Evolutionary conservation across 352 stramenopile species (phyloP).

Genomic region (Sclerospora graminicola): DNA sequence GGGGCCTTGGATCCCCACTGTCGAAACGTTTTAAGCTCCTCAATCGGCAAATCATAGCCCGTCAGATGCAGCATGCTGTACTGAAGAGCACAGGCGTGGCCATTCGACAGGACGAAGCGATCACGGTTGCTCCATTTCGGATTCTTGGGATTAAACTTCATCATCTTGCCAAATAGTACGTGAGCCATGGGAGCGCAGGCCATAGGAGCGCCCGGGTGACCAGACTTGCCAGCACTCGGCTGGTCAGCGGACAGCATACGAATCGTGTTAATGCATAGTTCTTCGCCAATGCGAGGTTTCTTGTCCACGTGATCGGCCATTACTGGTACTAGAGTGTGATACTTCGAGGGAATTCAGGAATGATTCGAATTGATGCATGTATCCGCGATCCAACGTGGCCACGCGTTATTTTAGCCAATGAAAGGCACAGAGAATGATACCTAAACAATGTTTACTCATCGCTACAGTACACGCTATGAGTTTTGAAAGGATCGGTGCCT

Average conservation of each 20-base stretch:
- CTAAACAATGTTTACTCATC: too few relatives aligned
- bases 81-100: constrained; percentile 97
- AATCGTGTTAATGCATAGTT: constrained; percentile 97
- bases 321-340: too few relatives aligned
- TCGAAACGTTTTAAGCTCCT: constrained; percentile 97
- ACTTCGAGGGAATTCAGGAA: constrained; percentile 1
- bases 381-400: too few relatives aligned
- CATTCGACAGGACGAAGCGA: constrained; percentile 98
- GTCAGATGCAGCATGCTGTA: constrained; percentile 99
- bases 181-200: constrained; percentile 98
- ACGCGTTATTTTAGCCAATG: too few relatives aligned
- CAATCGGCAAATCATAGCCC: constrained; percentile 90
- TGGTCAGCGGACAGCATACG: constrained; percentile 96
- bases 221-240: constrained; percentile 94
- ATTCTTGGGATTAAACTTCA: constrained; percentile 85
- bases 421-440: too few relatives aligned
- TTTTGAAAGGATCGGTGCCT: too few relatives aligned
- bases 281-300: constrained; percentile 68
- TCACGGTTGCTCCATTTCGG: constrained; percentile 92
- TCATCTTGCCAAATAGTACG: constrained; percentile 90
- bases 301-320: constrained; percentile 78
- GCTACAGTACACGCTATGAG: too few relatives aligned
- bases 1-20: constrained; percentile 93
- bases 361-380: too few relatives aligned
- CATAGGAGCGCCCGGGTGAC: constrained; percentile 97